Evolutionary conservation across 139 green algal genomes (phyloP).

Genomic region (Penium margaritaceum): DNA sequence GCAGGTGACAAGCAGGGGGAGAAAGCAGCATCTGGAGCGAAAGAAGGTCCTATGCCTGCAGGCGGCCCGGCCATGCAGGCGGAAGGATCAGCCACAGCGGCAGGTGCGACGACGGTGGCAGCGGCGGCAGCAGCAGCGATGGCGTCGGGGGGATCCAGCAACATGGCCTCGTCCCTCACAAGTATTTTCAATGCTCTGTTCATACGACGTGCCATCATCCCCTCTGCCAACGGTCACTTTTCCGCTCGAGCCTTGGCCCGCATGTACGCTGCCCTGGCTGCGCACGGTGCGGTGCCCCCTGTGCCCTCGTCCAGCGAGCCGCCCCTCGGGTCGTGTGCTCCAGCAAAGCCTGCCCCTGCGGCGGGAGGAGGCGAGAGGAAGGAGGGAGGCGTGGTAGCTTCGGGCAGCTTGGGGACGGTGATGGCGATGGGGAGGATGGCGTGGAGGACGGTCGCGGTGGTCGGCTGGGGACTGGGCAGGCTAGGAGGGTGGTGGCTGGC

Average conservation of each 20-base stretch:
- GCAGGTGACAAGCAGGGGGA: too few species aligned
- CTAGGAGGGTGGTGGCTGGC: neutral
- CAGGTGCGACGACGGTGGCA: neutral
- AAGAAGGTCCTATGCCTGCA: too few species aligned
- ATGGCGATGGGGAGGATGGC: neutral
- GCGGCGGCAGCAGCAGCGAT: slow-evolving; percentile 2
- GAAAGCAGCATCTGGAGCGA: too few species aligned
- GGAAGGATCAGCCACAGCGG: too few species aligned
- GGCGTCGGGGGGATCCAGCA: neutral
- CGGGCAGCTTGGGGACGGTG: neutral
- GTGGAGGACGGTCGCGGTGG: neutral
- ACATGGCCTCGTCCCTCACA: slow-evolving; percentile 8
- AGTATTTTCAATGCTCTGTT: slow-evolving; percentile 52
- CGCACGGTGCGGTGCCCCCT: slow-evolving; percentile 1
- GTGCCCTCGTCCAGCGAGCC: slow-evolving; percentile 17
- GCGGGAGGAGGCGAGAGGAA: neutral
- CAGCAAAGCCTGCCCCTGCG: neutral
- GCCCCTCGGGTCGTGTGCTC: slow-evolving; percentile 4
- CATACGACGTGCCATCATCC: slow-evolving; percentile 45
- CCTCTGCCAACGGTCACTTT: slow-evolving; percentile 53
- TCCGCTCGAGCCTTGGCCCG: slow-evolving; percentile 47
- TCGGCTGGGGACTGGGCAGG: neutral
- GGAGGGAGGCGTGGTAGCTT: neutral
- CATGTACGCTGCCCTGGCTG: slow-evolving; percentile 43
- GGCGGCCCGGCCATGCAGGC: too few species aligned